Evolutionary conservation across 1,139 yeast genomes (phyloP).

Genomic region (Geotrichum restrictum): DNA sequence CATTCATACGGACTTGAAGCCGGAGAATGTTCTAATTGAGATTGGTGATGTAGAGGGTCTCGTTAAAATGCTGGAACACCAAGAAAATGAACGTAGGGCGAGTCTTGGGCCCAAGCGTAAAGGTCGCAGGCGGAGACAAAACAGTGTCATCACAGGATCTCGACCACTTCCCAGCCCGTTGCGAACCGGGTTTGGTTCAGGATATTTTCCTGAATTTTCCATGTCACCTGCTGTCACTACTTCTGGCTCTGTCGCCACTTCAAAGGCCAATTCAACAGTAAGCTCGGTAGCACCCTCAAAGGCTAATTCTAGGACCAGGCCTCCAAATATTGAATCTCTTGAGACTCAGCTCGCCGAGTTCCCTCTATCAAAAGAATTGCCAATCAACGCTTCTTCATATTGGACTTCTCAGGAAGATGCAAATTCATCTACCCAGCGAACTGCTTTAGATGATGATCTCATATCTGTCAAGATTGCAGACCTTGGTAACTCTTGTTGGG

Average conservation of each 20-base stretch:
- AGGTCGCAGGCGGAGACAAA: slow-evolving; percentile 54
- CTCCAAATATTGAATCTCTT: not conserved
- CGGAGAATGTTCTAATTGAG: slow-evolving; percentile 81
- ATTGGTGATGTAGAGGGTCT: slow-evolving; percentile 73
- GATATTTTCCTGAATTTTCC: slow-evolving; percentile 29
- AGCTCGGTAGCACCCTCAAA: slow-evolving; percentile 8
- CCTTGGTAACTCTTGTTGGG: slow-evolving; percentile 81
- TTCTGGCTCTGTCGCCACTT: slow-evolving; percentile 17
- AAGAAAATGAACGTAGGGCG: slow-evolving; percentile 23
- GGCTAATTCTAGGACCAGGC: slow-evolving; percentile 13
- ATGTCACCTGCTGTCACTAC: slow-evolving; percentile 26
- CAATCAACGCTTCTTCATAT: not conserved
- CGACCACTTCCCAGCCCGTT: slow-evolving; percentile 83
- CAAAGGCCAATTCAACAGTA: slow-evolving; percentile 2
- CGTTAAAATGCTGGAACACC: slow-evolving; percentile 50
- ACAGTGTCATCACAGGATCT: slow-evolving; percentile 77
- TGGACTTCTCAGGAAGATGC: slow-evolving; percentile 12
- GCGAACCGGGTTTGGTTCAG: slow-evolving; percentile 32
- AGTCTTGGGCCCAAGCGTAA: slow-evolving; percentile 23
- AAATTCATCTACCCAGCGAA: slow-evolving; percentile 8
- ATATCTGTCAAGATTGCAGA: slow-evolving; percentile 72
- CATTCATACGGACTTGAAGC: slow-evolving; percentile 85
- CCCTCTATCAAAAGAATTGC: not conserved
- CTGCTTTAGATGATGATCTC: slow-evolving; percentile 37
- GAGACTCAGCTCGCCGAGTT: slow-evolving; percentile 4